Base-by-base conservation (phyloP, 164 flowering plant species). In the Protea cynaroides region DNA sequence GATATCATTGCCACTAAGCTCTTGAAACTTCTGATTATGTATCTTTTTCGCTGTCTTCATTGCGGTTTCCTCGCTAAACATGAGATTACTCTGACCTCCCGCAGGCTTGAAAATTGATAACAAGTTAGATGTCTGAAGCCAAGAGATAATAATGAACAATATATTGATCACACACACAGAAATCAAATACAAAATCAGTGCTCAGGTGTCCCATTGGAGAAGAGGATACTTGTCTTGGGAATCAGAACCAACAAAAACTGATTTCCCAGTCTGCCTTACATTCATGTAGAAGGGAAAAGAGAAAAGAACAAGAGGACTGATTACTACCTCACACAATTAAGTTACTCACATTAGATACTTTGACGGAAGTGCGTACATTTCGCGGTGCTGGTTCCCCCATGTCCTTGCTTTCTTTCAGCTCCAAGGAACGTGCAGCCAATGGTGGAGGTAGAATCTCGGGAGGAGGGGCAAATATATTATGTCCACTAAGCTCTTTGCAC, bases 1-100 rank as follows among this genome's bases (percentile, higher is more conserved):
- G 47, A 94, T 87, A 79, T 91, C 76, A 58, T 94, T 94, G 34
- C 98, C 98, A 2, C 91, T 82, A 51, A 94, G 81, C 75, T 94
- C 95, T 2, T 82, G 65, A 64, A 94, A 84, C 68, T 94, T 94
- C 83, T 91, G 84, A 74, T 86, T 65, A 36, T 80, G 82, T 21
- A 89, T 82, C 68, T 94, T 94, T 83, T 85, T 91, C 12, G 97
- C 80, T 12, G 97, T 86, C 77, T 89, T 94, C 13, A 72, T 10
- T 36, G 60, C 86, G 7, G 80, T 58, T 61, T 89, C 94, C 36
- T 87, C 94, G 10, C 76, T 72, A 37, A 81, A 81, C 36, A 74
- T 43, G 51, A 84, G 70, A 47, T 79, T 86, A 54, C 89, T 83
- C 69, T 78, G 81, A 59, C 86, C 84, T 34, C 84, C 83, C 17